Evolutionary conservation across 2,329 filamentous ascomycete genomes (phyloP), one percentile per base, ranked within the genome.

Genomic region (Curvularia lunata): DNA sequence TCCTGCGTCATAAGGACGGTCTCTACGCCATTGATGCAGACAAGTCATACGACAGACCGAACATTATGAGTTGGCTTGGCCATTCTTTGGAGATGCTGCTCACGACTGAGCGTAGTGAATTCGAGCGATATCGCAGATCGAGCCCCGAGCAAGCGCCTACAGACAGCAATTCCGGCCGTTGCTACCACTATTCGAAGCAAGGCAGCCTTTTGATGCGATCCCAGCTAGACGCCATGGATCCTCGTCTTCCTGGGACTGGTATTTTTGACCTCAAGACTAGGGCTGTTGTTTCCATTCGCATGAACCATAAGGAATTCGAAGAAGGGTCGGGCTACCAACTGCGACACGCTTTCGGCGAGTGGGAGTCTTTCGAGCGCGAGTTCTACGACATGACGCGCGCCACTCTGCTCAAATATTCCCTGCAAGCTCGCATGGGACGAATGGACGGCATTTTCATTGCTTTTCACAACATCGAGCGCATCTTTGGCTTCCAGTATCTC

Each of bases 381-480:
- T 97, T 95, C 75, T 96, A 89, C 75, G 95, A 99, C 76, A 96
- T 99, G 92, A 94, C 96, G 58, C 86, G 96, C 52, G 86, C 93
- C 1, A 95, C 94, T 0, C 94, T 99, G 79, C 81, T 99, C 54
- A 99, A 99, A 73, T 99, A 99, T 76, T 97, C 93, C 9, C 82
- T 99, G 28, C 95, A 99, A 78, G 96, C 94, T 27, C 91, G 95
- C 43, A 96, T 99, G 86, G 95, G 96, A 18, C 88, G 93, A 48
- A 99, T 99, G 96, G 94, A 99, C 73, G 95, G 95, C 52, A 97
- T 98, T 48, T 99, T 98, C 72, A 91, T 98, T 21, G 95, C 95
- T 2, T 99, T 88, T 74, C 95, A 99, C 81, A 99, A 99, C 74
- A 91, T 92, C 2, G 85, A 93, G 77, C 90, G 93, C 54, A 96